phyloP scores from a whole-genome alignment of 2,329 filamentous ascomycete species.

The Diplocarpon rosae region DNA sequence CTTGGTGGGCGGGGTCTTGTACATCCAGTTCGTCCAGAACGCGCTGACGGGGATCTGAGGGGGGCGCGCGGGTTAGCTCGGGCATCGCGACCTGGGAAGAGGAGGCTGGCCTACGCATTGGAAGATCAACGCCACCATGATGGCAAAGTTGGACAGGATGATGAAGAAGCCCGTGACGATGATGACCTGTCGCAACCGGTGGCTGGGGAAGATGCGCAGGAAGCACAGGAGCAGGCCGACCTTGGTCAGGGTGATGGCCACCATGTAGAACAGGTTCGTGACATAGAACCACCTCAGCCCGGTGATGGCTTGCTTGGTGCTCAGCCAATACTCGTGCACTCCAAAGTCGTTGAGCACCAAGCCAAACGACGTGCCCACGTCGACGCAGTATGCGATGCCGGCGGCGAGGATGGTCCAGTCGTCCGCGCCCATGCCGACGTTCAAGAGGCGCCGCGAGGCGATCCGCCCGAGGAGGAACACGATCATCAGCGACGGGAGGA shows the following conservation, averaged over 20 bases:
- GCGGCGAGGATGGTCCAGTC: constrained; percentile 9
- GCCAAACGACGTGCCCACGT: constrained; percentile 4
- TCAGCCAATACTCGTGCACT: constrained; percentile 6
- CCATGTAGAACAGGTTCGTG: constrained; percentile 5
- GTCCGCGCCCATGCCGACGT: constrained; percentile 7
- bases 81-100: too few species aligned
- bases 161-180: constrained; percentile 2
- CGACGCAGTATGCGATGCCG: background rate
- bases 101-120: constrained; percentile 3
- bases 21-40: constrained; percentile 13
- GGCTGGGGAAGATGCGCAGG: constrained; percentile 5
- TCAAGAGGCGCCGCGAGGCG: constrained; percentile 1
- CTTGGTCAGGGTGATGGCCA: constrained; percentile 6
- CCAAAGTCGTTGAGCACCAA: constrained; percentile 7
- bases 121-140: constrained; percentile 1
- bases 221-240: constrained; percentile 6
- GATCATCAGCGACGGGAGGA: constrained; percentile 3
- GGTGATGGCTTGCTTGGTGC: background rate
- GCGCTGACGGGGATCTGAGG: constrained; percentile 4
- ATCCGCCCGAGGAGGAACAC: constrained; percentile 4
- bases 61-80: background rate
- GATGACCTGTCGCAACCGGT: background rate
- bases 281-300: constrained; percentile 6
- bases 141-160: constrained; percentile 2
- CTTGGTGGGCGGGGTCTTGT: constrained; percentile 14